phyloP scores from a whole-genome alignment of 768 basidiomycete genomes.

The Clitopilus hobsonii region DNA sequence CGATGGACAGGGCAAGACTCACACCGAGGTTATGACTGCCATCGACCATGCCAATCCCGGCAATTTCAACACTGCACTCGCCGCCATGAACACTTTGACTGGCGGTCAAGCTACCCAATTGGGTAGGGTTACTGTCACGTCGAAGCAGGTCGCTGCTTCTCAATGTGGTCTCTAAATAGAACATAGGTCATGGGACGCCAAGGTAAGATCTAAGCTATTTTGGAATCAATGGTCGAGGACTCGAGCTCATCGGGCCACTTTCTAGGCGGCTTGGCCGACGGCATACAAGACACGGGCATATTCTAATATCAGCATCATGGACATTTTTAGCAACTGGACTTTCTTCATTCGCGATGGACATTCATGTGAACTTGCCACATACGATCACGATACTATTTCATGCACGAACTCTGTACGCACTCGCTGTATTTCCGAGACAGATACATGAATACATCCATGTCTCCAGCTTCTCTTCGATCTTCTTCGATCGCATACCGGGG shows the following conservation, averaged over 20 bases:
- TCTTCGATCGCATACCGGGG: not conserved
- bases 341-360: constrained; percentile 2
- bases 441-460: not conserved
- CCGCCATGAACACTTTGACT: constrained; percentile 32
- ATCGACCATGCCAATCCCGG: constrained; percentile 31
- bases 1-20: constrained; percentile 13
- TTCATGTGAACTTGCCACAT: not conserved
- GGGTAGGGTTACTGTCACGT: constrained; percentile 20
- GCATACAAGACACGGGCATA: not conserved
- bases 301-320: not conserved
- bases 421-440: not conserved
- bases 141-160: constrained; percentile 15
- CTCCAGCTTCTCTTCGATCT: not conserved
- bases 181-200: not conserved
- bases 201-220: not conserved
- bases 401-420: not conserved
- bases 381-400: not conserved
- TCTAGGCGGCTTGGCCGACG: not conserved
- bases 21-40: constrained; percentile 37
- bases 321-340: constrained; percentile 2
- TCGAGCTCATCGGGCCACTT: not conserved
- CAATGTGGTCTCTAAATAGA: constrained; percentile 17
- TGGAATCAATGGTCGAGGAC: not conserved
- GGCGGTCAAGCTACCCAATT: constrained; percentile 16
- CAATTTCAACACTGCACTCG: constrained; percentile 17